These are phyloP conservation scores for Eucalyptus dawsonii DNA, from an alignment of 345 rosid genomes.

Conservation along the genomic window DNA sequence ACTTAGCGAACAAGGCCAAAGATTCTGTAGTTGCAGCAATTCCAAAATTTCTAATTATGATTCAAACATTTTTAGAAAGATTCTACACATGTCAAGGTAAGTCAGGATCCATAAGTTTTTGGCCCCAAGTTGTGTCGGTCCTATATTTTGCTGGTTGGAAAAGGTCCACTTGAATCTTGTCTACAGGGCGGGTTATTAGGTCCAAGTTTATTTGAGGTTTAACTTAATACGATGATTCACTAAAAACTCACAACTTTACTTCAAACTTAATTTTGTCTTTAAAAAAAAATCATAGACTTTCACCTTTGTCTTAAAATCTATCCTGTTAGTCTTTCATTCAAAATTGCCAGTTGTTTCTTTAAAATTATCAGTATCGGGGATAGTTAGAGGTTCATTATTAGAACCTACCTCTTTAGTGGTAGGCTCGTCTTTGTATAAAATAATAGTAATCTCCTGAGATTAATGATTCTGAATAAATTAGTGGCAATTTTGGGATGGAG, in stretches of 20 bases:
- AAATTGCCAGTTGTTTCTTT: background rate
- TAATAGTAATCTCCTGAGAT: background rate
- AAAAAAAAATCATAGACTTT: background rate
- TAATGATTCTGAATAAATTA: background rate
- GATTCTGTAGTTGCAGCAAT: background rate
- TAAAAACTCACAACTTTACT: background rate
- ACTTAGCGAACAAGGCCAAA: background rate
- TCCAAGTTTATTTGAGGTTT: background rate
- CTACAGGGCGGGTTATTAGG: accelerated
- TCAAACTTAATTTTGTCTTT: background rate
- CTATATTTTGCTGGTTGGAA: background rate
- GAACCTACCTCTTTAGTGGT: background rate
- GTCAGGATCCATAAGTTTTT: background rate
- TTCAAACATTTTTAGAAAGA: background rate
- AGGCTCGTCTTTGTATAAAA: accelerated
- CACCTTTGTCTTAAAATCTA: background rate
- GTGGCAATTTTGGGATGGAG: background rate
- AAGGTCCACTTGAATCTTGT: background rate
- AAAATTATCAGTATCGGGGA: background rate
- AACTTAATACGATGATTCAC: background rate
- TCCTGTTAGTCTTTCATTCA: accelerated
- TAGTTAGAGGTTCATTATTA: background rate
- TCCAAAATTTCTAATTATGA: background rate
- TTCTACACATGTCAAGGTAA: background rate
- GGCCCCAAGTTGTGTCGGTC: background rate